Conservation (phyloP, 2,329 filamentous ascomycete genomes). For the Teratosphaeria pseudoeucalypti region DNA sequence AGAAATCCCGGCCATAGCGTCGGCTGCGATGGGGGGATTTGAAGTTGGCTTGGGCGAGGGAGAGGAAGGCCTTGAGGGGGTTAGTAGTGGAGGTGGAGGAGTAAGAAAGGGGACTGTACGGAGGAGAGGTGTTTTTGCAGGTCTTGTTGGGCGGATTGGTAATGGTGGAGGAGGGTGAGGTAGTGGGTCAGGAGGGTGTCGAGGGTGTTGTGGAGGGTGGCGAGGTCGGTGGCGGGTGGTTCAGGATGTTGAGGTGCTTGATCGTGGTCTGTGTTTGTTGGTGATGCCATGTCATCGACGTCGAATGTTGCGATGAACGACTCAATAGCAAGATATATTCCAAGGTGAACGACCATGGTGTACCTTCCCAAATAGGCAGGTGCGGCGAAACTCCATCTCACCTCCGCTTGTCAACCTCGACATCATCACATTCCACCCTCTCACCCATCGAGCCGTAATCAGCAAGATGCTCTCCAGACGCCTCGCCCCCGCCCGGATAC, state of each 20-base stretch:
- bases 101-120: slow-evolving; percentile 30
- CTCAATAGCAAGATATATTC: background rate
- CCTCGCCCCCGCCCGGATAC: slow-evolving; percentile 3
- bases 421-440: background rate
- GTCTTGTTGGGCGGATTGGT: slow-evolving; percentile 48
- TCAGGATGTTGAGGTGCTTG: background rate
- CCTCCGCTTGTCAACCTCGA: background rate
- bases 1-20: slow-evolving; percentile 59
- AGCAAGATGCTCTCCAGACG: slow-evolving; percentile 3
- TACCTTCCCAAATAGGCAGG: background rate
- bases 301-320: too few species aligned
- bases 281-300: background rate
- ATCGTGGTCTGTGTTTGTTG: background rate
- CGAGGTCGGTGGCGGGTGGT: background rate
- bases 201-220: slow-evolving; percentile 35
- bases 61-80: slow-evolving; percentile 31
- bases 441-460: background rate
- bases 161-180: slow-evolving; percentile 55
- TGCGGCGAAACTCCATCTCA: background rate
- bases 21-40: slow-evolving; percentile 41
- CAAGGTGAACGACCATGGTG: background rate
- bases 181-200: slow-evolving; percentile 57
- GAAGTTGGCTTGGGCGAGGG: slow-evolving; percentile 67
- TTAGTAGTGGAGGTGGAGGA: background rate
- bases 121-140: slow-evolving; percentile 46